Percentiles rank a stretch among this genome's conserved stretches.
Evolutionary conservation across 345 rosid genomes (phyloP).

Genomic region (Eucalyptus curtisii): DNA sequence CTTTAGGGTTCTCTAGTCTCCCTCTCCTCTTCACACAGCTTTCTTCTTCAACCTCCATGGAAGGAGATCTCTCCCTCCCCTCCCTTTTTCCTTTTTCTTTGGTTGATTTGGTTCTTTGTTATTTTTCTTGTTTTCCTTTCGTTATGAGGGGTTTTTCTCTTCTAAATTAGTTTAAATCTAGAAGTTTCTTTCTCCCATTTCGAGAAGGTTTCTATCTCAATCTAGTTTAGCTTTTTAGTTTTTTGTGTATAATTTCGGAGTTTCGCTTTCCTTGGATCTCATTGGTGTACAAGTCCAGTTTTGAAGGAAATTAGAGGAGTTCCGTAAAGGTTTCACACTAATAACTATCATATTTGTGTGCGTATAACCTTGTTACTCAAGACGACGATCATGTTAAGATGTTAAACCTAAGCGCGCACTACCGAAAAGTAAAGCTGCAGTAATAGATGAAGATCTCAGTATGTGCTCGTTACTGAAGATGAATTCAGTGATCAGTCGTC

Average conservation of each 20-base stretch:
- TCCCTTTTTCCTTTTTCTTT: neutral
- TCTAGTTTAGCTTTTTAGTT: accelerated
- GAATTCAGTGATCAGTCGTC: accelerated
- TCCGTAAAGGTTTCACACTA: accelerated
- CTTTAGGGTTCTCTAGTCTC: neutral
- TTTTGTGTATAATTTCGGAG: neutral
- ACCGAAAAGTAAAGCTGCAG: accelerated
- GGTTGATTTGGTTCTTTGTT: neutral
- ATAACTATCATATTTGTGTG: no score
- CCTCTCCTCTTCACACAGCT: accelerated
- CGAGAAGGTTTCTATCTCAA: no score
- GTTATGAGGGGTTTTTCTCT: no score
- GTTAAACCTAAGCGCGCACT: neutral
- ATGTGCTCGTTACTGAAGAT: accelerated
- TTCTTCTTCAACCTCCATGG: neutral
- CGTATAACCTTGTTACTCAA: accelerated
- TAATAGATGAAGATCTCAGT: accelerated
- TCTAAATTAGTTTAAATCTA: no score
- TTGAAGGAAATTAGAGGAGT: no score
- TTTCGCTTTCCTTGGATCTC: accelerated
- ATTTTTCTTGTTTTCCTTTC: no score
- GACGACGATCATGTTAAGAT: neutral
- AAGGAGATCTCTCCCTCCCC: accelerated
- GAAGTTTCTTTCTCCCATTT: neutral
- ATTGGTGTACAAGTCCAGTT: accelerated